A percentile compares a stretch with the other conserved stretches of the same genome.
phyloP scores from a whole-genome alignment of 2,329 filamentous ascomycete genomes.

The Aspergillus tanneri region DNA sequence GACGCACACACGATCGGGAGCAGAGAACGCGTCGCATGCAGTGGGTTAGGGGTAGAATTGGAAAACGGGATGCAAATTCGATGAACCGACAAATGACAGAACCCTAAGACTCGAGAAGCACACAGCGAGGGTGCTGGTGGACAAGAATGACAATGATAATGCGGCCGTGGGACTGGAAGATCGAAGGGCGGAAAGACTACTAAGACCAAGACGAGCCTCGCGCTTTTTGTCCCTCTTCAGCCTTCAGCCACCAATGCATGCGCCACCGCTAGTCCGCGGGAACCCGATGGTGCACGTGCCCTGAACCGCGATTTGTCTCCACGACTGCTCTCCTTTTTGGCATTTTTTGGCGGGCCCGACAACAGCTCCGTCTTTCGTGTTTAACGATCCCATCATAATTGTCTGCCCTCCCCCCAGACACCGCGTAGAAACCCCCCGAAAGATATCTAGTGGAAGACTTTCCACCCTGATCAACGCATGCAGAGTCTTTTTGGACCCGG shows the following conservation, averaged over 20 bases:
- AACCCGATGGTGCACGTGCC: slow-evolving; percentile 6
- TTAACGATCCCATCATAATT: too few species aligned
- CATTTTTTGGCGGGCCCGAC: too few species aligned
- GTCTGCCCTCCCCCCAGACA: too few species aligned
- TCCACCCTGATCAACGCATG: not conserved
- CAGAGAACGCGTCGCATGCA: slow-evolving; percentile 17
- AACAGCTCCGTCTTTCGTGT: too few species aligned
- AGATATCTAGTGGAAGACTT: too few species aligned
- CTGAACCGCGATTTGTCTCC: slow-evolving; percentile 5
- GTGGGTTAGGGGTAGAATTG: not conserved
- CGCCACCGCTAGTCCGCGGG: slow-evolving; percentile 13
- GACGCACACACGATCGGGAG: not conserved
- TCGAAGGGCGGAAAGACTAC: slow-evolving; percentile 13
- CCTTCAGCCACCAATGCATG: slow-evolving; percentile 9
- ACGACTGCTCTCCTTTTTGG: not conserved
- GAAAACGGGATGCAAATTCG: not conserved
- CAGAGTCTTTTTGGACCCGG: not conserved
- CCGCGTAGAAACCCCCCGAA: too few species aligned
- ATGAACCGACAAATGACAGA: not conserved
- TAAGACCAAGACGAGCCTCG: too few species aligned
- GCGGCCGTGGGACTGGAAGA: slow-evolving; percentile 5
- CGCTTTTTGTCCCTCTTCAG: slow-evolving; percentile 1
- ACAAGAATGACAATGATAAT: not conserved
- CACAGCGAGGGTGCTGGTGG: not conserved
- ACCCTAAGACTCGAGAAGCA: not conserved